Evolutionary conservation across 2,329 filamentous ascomycete genomes (phyloP).

Genomic region (Alternaria viburni): DNA sequence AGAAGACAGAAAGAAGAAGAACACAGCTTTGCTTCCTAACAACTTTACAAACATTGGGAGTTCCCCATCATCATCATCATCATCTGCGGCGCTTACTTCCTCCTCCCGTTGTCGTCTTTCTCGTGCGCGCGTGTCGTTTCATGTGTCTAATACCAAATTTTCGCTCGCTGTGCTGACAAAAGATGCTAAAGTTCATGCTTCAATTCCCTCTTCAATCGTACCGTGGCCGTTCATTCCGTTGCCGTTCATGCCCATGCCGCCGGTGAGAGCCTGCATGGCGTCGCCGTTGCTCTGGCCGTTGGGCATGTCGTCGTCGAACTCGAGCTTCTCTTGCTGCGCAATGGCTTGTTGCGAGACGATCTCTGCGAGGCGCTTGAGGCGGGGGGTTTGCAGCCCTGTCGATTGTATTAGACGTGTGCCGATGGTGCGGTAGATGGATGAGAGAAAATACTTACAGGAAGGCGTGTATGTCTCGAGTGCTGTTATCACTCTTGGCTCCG

Average conservation of each 20-base stretch:
- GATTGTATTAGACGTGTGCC: conserved; percentile 34
- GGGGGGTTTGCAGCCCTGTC: conserved; percentile 90
- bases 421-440: background rate
- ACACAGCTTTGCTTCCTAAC: background rate
- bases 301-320: conserved; percentile 51
- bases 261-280: conserved; percentile 25
- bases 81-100: background rate
- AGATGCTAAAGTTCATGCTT: conserved; percentile 19
- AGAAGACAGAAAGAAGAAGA: background rate
- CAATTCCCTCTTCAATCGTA: conserved; percentile 27
- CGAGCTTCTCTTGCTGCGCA: conserved; percentile 88
- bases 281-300: conserved; percentile 25
- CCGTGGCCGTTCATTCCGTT: conserved; percentile 21
- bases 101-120: conserved; percentile 4
- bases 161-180: conserved; percentile 7
- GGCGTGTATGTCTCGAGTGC: conserved; percentile 98
- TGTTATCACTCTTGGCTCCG: conserved; percentile 93
- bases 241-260: conserved; percentile 20
- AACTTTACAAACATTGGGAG: conserved; percentile 3
- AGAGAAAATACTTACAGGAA: conserved; percentile 72
- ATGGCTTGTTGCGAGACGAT: conserved; percentile 97
- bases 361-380: conserved; percentile 94
- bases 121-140: background rate
- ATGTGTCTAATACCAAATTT: conserved; percentile 19
- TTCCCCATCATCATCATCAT: background rate